Evolutionary conservation across 768 basidiomycete species (phyloP).

Genomic region (Hemileccinum impolitum): DNA sequence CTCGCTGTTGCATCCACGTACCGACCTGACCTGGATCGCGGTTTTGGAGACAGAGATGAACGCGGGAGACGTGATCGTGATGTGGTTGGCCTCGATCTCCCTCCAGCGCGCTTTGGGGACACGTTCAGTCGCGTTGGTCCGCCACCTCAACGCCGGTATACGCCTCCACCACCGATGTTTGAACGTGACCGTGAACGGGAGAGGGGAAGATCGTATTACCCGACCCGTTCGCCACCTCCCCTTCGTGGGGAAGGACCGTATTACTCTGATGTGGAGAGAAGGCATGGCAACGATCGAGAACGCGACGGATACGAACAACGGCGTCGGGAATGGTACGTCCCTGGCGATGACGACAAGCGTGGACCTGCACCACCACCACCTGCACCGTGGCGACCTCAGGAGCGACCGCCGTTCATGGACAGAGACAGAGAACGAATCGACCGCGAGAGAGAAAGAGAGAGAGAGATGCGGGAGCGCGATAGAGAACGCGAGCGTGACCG

Average conservation of each 20-base stretch:
- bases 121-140: slow-evolving; percentile 19
- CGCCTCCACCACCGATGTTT: slow-evolving; percentile 30
- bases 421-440: slow-evolving; percentile 41
- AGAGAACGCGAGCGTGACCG: slow-evolving; percentile 29
- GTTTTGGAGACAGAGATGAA: slow-evolving; percentile 29
- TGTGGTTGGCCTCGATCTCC: slow-evolving; percentile 33
- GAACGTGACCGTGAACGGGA: slow-evolving; percentile 33
- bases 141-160: slow-evolving; percentile 14
- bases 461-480: slow-evolving; percentile 34
- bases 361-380: slow-evolving; percentile 4
- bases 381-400: slow-evolving; percentile 32
- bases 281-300: slow-evolving; percentile 28
- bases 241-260: slow-evolving; percentile 27
- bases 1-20: slow-evolving; percentile 24
- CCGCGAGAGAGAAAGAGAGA: slow-evolving; percentile 32
- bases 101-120: slow-evolving; percentile 35
- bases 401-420: slow-evolving; percentile 27
- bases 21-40: slow-evolving; percentile 38
- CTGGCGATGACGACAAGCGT: slow-evolving; percentile 42
- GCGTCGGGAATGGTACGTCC: slow-evolving; percentile 29
- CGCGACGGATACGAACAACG: slow-evolving; percentile 32
- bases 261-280: slow-evolving; percentile 33
- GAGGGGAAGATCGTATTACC: slow-evolving; percentile 29
- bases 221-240: slow-evolving; percentile 30
- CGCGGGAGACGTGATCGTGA: slow-evolving; percentile 39